Evolutionary conservation across 306 rosid genomes (phyloP).

Genomic region (Cicer cuneatum): DNA sequence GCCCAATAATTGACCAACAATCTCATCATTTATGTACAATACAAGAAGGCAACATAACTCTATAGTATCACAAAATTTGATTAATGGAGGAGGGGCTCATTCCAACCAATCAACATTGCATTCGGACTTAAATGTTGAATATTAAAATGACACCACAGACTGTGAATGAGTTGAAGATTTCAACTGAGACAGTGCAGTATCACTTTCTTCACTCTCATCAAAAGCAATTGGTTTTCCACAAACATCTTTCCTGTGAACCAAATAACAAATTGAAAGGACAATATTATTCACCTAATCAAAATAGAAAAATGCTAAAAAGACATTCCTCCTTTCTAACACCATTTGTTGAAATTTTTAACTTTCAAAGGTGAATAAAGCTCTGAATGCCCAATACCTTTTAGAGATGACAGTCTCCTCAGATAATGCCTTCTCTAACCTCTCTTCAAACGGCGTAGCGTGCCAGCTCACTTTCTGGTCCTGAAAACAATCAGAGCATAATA

Average conservation of each 20-base stretch:
- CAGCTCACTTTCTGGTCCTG: conserved; percentile 96
- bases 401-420: conserved; percentile 74
- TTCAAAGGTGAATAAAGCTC: conserved; percentile 19
- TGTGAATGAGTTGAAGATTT: conserved; percentile 70
- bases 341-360: conserved; percentile 2
- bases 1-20: conserved; percentile 31
- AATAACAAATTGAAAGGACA: conserved; percentile 18
- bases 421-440: conserved; percentile 88
- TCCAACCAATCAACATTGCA: conserved; percentile 39
- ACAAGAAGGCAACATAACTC: conserved; percentile 41
- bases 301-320: neutral
- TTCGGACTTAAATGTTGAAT: conserved; percentile 23
- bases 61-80: conserved; percentile 43
- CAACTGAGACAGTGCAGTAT: conserved; percentile 74
- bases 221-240: conserved; percentile 61
- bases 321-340: neutral
- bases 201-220: conserved; percentile 75
- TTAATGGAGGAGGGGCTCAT: conserved; percentile 33
- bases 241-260: conserved; percentile 63
- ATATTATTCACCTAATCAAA: conserved; percentile 1
- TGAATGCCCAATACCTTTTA: no score
- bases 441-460: conserved; percentile 98
- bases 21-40: conserved; percentile 46
- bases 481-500: conserved; percentile 34
- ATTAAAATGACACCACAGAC: conserved; percentile 72